Evolutionary conservation across 2,329 filamentous ascomycete species (phyloP).

Genomic region (Epichloe sibirici): DNA sequence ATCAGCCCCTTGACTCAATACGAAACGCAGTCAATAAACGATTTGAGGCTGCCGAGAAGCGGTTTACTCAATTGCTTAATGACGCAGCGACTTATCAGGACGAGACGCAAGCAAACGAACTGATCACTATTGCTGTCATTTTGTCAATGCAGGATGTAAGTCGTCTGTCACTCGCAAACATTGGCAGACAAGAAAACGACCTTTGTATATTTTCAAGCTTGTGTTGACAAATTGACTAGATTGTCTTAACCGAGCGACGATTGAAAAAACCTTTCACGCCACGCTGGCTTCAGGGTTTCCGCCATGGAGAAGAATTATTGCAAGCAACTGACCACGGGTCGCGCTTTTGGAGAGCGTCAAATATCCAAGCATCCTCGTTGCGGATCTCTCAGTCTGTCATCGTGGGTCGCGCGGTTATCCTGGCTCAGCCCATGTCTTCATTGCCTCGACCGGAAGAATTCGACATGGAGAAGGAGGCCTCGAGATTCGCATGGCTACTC

Average conservation of each 20-base stretch:
- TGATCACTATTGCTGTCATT: conserved; percentile 25
- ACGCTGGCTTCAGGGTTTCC: conserved; percentile 27
- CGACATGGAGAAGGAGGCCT: conserved; percentile 16
- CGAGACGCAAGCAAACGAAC: conserved; percentile 16
- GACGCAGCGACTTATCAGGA: conserved; percentile 12
- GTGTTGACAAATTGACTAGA: conserved; percentile 11
- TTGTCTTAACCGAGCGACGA: conserved; percentile 26
- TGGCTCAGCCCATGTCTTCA: conserved; percentile 27
- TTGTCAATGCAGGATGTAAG: conserved; percentile 29
- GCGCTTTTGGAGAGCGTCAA: conserved; percentile 22
- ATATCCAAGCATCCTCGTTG: conserved; percentile 22
- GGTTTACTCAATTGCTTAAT: conserved; percentile 18
- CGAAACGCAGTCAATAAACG: conserved; percentile 21
- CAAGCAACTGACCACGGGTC: conserved; percentile 23
- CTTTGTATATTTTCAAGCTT: background rate
- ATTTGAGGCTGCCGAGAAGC: conserved; percentile 19
- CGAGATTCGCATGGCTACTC: conserved; percentile 26
- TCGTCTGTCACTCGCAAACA: background rate
- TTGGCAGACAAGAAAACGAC: background rate
- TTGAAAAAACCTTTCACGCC: conserved; percentile 19
- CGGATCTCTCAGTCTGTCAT: conserved; percentile 27
- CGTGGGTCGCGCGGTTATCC: conserved; percentile 25
- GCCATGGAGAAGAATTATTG: conserved; percentile 22
- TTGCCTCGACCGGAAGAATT: conserved; percentile 17
- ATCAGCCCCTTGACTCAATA: conserved; percentile 20